These are phyloP conservation scores for Silybum marianum DNA, from an alignment of 129 eudicot genomes.

Conservation along the genomic window DNA sequence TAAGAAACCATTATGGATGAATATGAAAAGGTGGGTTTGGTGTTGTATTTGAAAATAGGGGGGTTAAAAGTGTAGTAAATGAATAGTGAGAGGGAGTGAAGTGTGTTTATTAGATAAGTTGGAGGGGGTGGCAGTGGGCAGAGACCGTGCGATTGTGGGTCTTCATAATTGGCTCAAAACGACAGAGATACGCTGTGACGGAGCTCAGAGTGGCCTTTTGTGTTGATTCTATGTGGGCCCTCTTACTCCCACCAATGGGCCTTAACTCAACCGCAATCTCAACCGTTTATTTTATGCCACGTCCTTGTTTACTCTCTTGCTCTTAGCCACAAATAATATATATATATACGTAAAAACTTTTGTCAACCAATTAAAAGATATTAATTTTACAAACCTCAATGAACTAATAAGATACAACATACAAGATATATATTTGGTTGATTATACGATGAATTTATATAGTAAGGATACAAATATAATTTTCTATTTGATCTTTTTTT, in stretches of 20 bases:
- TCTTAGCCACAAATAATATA: neutral
- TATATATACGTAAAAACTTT: too few species aligned
- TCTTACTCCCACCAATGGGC: neutral
- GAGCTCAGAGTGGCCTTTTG: constrained; percentile 9
- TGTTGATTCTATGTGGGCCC: constrained; percentile 11
- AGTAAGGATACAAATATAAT: too few species aligned
- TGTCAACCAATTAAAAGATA: too few species aligned
- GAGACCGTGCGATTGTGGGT: neutral
- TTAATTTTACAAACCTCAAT: too few species aligned
- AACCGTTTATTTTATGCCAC: constrained; percentile 5
- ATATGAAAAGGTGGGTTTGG: neutral
- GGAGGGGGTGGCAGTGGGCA: neutral
- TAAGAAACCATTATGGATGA: neutral
- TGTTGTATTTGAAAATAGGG: neutral
- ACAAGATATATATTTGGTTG: too few species aligned
- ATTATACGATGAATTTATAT: too few species aligned
- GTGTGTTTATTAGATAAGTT: neutral
- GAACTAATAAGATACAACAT: too few species aligned
- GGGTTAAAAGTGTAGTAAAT: neutral
- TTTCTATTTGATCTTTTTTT: too few species aligned
- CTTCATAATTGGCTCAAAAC: constrained; percentile 12
- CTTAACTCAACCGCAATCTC: constrained; percentile 7
- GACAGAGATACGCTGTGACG: constrained; percentile 14
- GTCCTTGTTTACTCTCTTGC: neutral
- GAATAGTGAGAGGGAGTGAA: neutral